These are phyloP conservation scores for Chenopodium quinoa DNA, from an alignment of 148 eudicot genomes.

Conservation along the genomic window DNA sequence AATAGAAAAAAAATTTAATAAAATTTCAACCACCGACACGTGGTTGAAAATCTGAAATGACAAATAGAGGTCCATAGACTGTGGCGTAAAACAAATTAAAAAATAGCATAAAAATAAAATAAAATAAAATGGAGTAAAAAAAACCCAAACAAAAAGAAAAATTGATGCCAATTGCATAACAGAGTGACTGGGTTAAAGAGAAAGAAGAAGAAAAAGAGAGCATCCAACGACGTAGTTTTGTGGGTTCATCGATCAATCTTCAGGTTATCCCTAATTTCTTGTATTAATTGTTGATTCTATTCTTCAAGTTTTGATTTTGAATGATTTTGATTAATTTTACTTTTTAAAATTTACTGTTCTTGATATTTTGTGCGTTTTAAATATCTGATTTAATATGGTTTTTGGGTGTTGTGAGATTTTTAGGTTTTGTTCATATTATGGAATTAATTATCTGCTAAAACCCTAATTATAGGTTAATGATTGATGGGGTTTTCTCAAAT, in stretches of 20 bases:
- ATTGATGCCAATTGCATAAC: not conserved
- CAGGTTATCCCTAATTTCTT: conserved; percentile 6
- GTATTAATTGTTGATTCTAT: not conserved
- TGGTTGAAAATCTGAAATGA: not conserved
- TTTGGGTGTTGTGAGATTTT: not conserved
- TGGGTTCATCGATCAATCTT: conserved; percentile 3
- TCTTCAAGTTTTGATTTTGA: too few species aligned
- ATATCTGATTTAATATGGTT: not conserved
- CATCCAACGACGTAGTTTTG: conserved; percentile 1
- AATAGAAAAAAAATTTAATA: not conserved
- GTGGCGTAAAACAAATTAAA: not conserved
- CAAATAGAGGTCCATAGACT: not conserved
- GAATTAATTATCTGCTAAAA: conserved; percentile 4
- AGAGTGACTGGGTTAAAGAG: not conserved
- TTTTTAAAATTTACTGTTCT: not conserved
- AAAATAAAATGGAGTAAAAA: not conserved
- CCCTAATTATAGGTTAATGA: not conserved
- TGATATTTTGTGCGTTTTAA: not conserved
- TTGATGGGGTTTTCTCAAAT: not conserved
- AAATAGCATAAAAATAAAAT: not conserved
- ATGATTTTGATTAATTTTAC: not conserved
- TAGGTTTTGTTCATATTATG: not conserved
- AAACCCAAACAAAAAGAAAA: not conserved
- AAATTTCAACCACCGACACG: not conserved
- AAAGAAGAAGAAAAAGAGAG: not conserved